Conservation (phyloP, 2,329 filamentous ascomycete genomes). For the Fusarium multiceps region DNA sequence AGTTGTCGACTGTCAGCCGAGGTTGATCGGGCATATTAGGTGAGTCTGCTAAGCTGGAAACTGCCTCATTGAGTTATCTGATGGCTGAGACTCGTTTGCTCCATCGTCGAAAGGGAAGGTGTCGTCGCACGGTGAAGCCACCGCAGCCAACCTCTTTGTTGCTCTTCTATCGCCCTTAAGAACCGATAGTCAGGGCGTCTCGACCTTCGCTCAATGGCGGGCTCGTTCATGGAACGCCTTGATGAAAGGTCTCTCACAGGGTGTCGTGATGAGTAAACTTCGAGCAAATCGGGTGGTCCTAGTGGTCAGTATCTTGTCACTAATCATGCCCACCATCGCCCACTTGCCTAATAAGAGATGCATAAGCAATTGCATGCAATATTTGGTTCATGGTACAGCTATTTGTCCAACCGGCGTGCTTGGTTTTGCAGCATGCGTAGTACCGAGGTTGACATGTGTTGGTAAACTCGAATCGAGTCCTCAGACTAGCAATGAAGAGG, state of each 20-base stretch:
- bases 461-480: background rate
- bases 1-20: constrained; percentile 25
- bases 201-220: no score
- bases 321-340: background rate
- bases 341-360: background rate
- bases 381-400: background rate
- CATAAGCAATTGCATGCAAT: background rate
- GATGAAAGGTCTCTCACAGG: background rate
- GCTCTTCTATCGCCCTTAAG: background rate
- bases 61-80: constrained; percentile 10
- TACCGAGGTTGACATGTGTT: background rate
- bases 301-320: background rate
- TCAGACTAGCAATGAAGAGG: constrained; percentile 34
- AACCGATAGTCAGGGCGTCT: no score
- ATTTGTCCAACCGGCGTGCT: background rate
- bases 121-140: background rate
- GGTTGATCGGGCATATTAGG: constrained; percentile 51
- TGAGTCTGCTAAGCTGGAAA: constrained; percentile 55
- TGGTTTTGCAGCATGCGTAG: background rate
- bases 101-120: background rate
- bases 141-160: background rate
- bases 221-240: background rate
- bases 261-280: background rate
- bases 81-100: constrained; percentile 8
- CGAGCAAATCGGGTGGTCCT: background rate